Evolutionary conservation across 805 yeast genomes (phyloP), one percentile per base, ranked within the genome.

Genomic region (Pichia ethanolica): DNA sequence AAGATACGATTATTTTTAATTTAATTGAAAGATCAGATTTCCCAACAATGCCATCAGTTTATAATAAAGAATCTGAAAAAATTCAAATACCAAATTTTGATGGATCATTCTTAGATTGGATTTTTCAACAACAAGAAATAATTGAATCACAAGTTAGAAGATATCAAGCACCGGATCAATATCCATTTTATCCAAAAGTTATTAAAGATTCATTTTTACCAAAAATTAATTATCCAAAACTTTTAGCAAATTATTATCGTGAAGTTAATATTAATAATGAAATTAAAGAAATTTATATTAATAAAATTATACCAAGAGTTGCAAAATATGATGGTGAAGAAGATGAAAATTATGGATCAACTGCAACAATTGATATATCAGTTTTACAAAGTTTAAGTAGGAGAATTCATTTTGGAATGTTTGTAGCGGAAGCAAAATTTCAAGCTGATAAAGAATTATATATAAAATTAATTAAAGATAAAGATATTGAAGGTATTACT

Each of bases 391-490:
- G 96, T 5, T 69, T 93, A 42, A 86, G 96, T 8, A 75, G 99
- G 60, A 77, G 99, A 63, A 88, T 93, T 57, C 99, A 93, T 68
- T 93, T 91, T 69, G 99, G 99, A 45, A 87, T 86, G 68, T 93
- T 91, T 72, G 99, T 93, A 9, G 99, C 99, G 5, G 99, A 93
- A 65, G 86, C 96, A 42, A 93, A 93, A 68, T 93, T 81, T 66
- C 82, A 75, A 59, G 70, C 73, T 30, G 93, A 90, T 53, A 74
- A 71, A 35, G 86, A 78, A 45, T 66, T 65, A 45, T 89, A 82
- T 70, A 79, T 78, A 2, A 69, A 74, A 56, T 68, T 89, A 57
- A 93, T 93, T 57, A 63, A 70, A 53, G 78, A 73, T 0, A 75
- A 71, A 49, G 96, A 93, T 63, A 68, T 78, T 7, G 70, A 71